phyloP scores from a whole-genome alignment of 108 stramenopile genomes.

The Cyclotella atomus region DNA sequence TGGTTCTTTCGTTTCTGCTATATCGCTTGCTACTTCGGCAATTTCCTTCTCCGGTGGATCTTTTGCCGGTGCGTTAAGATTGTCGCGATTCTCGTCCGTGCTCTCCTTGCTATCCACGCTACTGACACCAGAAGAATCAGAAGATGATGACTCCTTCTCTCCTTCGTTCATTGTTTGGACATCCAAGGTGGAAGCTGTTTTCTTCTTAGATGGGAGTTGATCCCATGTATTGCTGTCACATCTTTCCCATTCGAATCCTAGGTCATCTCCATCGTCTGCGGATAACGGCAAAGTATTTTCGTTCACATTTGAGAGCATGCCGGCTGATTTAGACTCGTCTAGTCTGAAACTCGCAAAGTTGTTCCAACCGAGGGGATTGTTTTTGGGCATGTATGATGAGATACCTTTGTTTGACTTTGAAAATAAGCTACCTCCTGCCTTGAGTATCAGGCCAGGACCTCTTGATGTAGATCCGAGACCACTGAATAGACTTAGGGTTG shows the following conservation, averaged over 20 bases:
- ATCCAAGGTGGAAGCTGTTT: background rate
- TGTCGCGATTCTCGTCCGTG: constrained; percentile 7
- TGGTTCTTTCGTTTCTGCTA: constrained; percentile 12
- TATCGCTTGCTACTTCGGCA: constrained; percentile 11
- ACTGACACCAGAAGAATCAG: constrained; percentile 16
- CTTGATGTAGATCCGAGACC: constrained; percentile 43
- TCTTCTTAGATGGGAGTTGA: constrained; percentile 11
- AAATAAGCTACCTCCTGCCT: constrained; percentile 14
- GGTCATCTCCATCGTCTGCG: constrained; percentile 26
- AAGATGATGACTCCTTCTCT: constrained; percentile 13
- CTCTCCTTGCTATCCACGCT: constrained; percentile 29
- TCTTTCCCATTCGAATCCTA: constrained; percentile 57
- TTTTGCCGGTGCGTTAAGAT: background rate
- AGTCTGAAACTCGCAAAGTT: constrained; percentile 46
- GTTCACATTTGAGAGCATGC: constrained; percentile 3
- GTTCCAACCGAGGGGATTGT: constrained; percentile 59
- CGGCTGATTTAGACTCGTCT: constrained; percentile 36
- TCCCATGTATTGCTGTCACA: constrained; percentile 17
- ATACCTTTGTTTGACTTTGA: constrained; percentile 19
- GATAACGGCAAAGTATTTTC: background rate
- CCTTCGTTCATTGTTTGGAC: constrained; percentile 23
- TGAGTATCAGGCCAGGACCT: constrained; percentile 4
- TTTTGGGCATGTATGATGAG: constrained; percentile 9
- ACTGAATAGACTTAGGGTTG: constrained; percentile 31
- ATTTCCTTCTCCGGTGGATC: background rate